Evolutionary conservation across 2,329 filamentous ascomycete genomes (phyloP).

Genomic region (Sarocladiaceae sp.): DNA sequence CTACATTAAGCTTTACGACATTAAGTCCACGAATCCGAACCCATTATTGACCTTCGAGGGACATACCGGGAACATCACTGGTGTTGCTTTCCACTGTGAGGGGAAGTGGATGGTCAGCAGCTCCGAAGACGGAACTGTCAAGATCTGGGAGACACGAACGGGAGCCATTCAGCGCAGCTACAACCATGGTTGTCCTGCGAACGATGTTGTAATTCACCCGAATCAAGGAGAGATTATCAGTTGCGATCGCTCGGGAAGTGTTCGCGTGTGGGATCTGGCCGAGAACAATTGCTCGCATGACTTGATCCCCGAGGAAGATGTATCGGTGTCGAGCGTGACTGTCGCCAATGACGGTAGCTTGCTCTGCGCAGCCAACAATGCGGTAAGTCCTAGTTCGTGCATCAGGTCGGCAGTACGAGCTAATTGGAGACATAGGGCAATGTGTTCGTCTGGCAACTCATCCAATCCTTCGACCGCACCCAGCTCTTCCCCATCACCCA

Average conservation of each 20-base stretch:
- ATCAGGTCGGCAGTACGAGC: too few species aligned
- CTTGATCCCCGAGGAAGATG: constrained; percentile 92
- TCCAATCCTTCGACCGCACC: constrained; percentile 77
- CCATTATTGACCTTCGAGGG: constrained; percentile 92
- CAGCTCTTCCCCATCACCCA: constrained; percentile 82
- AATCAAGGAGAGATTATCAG: constrained; percentile 98
- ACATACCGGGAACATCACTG: constrained; percentile 92
- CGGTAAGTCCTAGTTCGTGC: constrained; percentile 51
- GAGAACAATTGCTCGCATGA: constrained; percentile 98
- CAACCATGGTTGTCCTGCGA: constrained; percentile 81
- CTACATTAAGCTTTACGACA: constrained; percentile 96
- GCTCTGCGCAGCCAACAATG: constrained; percentile 89
- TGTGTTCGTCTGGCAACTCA: constrained; percentile 94
- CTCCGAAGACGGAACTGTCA: constrained; percentile 93
- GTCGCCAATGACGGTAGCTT: constrained; percentile 92
- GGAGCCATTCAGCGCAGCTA: constrained; percentile 91
- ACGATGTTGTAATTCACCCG: constrained; percentile 98
- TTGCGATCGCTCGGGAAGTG: constrained; percentile 87
- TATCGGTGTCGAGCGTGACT: constrained; percentile 89
- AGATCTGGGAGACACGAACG: constrained; percentile 91
- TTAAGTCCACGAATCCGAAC: constrained; percentile 96
- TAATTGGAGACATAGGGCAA: constrained; percentile 67
- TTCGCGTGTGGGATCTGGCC: constrained; percentile 92
- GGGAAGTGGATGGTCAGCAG: constrained; percentile 99
- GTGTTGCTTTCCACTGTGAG: constrained; percentile 96